Evolutionary conservation across 768 basidiomycete genomes (phyloP), one percentile per base, ranked within the genome.

Genomic region (Suillus variegatus): DNA sequence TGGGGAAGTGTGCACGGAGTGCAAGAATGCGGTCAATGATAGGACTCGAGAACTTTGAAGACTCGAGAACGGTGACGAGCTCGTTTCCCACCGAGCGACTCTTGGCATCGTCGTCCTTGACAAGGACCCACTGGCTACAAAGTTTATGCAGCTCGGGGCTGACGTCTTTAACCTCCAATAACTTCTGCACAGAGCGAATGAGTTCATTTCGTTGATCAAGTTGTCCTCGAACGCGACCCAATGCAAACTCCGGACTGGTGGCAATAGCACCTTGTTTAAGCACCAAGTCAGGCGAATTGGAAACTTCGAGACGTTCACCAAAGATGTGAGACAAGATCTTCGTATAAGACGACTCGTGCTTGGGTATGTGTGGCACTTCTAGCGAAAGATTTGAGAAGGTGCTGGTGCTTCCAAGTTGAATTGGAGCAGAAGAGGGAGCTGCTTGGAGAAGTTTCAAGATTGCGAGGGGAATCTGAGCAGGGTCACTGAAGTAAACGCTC

Each of bases 161-260:
- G 49, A 88, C 71, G 49, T 80, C 76, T 16, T 79, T 77, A 52
- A 82, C 79, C 47, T 84, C 84, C 61, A 98, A 77, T 28, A 95
- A 78, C 46, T 86, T 84, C 70, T 88, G 86, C 36, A 95, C 85
- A 41, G 85, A 82, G 5, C 78, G 74, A 35, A 90, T 75, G 32
- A 98, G 87, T 66, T 88, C 84, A 35, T 81, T 80, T n/a, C 95
- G 86, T 67, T 88, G 84, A 65, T 93, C 91, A 57, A 93, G 74
- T 69, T 94, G 87, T 3, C 92, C 93, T 46, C 93, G 88, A 56
- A 95, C 88, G 54, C 95, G 91, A 14, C 97, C 97, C 43, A 99
- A 85, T 0, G 97, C 97, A 73, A 90, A 98, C 74, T 98, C 94
- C 2, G 97, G 97, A n/a, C 85, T 90, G 12, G 95, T 97, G 20